Evolutionary conservation across 2,329 filamentous ascomycete genomes (phyloP).

Genomic region (Daldinia eschscholtzii): DNA sequence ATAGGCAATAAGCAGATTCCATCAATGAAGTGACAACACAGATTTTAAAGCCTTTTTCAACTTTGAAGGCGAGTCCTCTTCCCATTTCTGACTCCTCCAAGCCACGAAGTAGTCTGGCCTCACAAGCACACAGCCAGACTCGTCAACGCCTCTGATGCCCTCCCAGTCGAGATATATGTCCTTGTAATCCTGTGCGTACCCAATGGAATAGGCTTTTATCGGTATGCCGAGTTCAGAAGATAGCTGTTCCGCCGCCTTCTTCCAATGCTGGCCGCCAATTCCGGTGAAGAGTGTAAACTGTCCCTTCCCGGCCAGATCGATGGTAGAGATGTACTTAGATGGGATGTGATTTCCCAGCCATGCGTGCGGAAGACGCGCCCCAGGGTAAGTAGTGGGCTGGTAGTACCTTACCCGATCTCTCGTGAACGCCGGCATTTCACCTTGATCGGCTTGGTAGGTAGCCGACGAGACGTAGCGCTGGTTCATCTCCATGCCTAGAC

Average conservation of each 20-base stretch:
- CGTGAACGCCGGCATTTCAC: background rate
- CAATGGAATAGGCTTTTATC: slow-evolving; percentile 1
- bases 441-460: slow-evolving; percentile 3
- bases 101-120: slow-evolving; percentile 7
- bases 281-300: slow-evolving; percentile 1
- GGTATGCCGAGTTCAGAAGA: background rate
- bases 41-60: slow-evolving; percentile 1
- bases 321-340: slow-evolving; percentile 6
- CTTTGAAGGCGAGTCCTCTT: background rate
- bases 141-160: background rate
- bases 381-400: background rate
- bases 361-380: slow-evolving; percentile 1
- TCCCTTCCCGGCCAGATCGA: slow-evolving; percentile 4
- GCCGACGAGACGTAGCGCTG: slow-evolving; percentile 4
- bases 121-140: slow-evolving; percentile 5
- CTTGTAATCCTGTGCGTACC: slow-evolving; percentile 4
- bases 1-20: background rate
- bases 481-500: slow-evolving; percentile 4
- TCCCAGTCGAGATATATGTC: slow-evolving; percentile 8
- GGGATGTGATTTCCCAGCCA: background rate
- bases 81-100: slow-evolving; percentile 3
- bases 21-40: background rate
- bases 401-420: background rate
- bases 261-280: background rate
- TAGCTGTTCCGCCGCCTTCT: background rate